Conservation (phyloP, 1,139 yeast species). For the Nadsonia starkeyi-henricii region DNA sequence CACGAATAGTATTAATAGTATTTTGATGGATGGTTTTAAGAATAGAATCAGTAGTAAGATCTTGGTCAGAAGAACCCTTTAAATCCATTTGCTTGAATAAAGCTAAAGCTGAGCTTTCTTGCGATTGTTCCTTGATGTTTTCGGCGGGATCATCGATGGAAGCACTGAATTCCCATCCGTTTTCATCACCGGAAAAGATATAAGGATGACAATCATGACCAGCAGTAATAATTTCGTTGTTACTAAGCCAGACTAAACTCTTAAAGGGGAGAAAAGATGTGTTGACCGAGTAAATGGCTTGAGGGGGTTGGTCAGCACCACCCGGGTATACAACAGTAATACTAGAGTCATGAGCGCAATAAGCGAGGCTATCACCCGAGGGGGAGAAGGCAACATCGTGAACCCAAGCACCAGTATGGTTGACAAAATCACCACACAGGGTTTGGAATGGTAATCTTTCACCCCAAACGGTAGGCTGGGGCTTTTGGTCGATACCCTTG, state of each 20-base stretch:
- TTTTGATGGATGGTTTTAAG: conserved; percentile 81
- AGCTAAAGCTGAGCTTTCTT: conserved; percentile 73
- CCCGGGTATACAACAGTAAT: conserved; percentile 63
- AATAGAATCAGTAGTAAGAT: conserved; percentile 31
- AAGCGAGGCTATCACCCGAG: conserved; percentile 62
- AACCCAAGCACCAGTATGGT: conserved; percentile 77
- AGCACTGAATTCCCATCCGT: conserved; percentile 53
- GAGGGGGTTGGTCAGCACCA: conserved; percentile 50
- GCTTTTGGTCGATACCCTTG: conserved; percentile 80
- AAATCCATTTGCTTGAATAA: conserved; percentile 94
- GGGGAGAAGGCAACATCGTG: conserved; percentile 86
- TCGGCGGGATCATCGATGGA: conserved; percentile 48
- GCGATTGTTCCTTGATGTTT: conserved; percentile 36
- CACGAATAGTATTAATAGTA: conserved; percentile 59
- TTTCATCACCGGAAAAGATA: conserved; percentile 56
- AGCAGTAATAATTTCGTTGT: conserved; percentile 61
- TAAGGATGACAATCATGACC: conserved; percentile 92
- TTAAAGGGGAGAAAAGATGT: conserved; percentile 78
- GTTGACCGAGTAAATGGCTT: conserved; percentile 33
- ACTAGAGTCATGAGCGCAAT: conserved; percentile 66
- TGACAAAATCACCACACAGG: conserved; percentile 69
- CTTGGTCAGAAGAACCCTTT: conserved; percentile 58
- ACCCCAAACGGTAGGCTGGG: conserved; percentile 81
- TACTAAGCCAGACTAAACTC: conserved; percentile 54
- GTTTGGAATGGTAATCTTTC: conserved; percentile 92